phyloP scores from a whole-genome alignment of 169 alveolate species.

The Babesia bovis region DNA sequence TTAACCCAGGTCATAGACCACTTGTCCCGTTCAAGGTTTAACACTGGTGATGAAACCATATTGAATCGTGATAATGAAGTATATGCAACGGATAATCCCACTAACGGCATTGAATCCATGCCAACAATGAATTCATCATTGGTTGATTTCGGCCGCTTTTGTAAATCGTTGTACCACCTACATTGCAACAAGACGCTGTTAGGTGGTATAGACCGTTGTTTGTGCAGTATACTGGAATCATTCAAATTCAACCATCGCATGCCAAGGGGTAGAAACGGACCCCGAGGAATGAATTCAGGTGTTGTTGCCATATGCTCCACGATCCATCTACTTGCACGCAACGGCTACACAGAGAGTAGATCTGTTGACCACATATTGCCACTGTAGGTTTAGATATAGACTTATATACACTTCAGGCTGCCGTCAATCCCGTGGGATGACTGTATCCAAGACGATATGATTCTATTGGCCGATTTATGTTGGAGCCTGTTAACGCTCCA shows the following conservation, averaged over 20 bases:
- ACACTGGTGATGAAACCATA: neutral
- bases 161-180: constrained; percentile 31
- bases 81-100: neutral
- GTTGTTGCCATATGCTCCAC: constrained; percentile 8
- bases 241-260: neutral
- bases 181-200: constrained; percentile 1
- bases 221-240: neutral
- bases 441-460: constrained; percentile 7
- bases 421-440: constrained; percentile 5
- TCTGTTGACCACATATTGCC: neutral
- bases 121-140: neutral
- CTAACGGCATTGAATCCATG: neutral
- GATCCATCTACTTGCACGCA: constrained; percentile 19
- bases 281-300: neutral
- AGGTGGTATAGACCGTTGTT: neutral
- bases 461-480: constrained; percentile 14
- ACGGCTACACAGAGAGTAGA: neutral
- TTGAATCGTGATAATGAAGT: neutral
- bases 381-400: neutral
- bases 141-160: constrained; percentile 2
- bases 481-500: constrained; percentile 22
- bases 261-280: neutral
- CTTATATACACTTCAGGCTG: neutral
- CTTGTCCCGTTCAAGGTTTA: neutral
- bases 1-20: neutral